Evolutionary conservation across 768 basidiomycete species (phyloP).

Genomic region (Amanita muscaria): DNA sequence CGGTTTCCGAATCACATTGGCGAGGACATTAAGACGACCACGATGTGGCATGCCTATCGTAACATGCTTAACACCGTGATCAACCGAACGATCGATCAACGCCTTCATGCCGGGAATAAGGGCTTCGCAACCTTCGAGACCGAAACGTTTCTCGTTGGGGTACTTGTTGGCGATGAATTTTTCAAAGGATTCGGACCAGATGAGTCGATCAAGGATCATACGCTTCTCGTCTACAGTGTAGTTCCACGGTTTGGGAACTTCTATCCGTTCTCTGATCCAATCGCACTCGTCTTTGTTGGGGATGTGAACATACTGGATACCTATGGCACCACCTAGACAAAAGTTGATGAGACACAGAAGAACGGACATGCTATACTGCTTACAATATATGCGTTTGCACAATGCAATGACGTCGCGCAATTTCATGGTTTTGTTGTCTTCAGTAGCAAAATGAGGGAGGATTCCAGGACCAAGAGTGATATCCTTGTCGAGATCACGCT

Average conservation of each 20-base stretch:
- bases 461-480: constrained; percentile 95
- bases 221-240: constrained; percentile 98
- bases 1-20: constrained; percentile 97
- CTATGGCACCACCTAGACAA: constrained; percentile 61
- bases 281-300: constrained; percentile 98
- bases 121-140: constrained; percentile 95
- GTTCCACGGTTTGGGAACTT: constrained; percentile 94
- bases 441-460: constrained; percentile 87
- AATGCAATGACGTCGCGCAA: constrained; percentile 87
- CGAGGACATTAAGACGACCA: constrained; percentile 94
- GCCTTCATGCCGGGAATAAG: constrained; percentile 99
- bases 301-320: constrained; percentile 91
- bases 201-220: constrained; percentile 97
- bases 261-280: constrained; percentile 96
- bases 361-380: constrained; percentile 20
- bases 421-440: constrained; percentile 80
- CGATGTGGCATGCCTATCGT: constrained; percentile 99
- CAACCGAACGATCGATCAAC: constrained; percentile 96
- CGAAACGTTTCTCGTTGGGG: constrained; percentile 99
- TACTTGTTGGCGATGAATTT: constrained; percentile 98
- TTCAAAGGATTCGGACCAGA: constrained; percentile 99
- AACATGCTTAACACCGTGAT: constrained; percentile 90
- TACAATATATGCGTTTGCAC: constrained; percentile 91
- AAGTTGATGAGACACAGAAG: constrained; percentile 8
- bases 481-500: constrained; percentile 89